Base-by-base conservation (phyloP, 2,329 filamentous ascomycete genomes). In the Madurella mycetomatis region DNA sequence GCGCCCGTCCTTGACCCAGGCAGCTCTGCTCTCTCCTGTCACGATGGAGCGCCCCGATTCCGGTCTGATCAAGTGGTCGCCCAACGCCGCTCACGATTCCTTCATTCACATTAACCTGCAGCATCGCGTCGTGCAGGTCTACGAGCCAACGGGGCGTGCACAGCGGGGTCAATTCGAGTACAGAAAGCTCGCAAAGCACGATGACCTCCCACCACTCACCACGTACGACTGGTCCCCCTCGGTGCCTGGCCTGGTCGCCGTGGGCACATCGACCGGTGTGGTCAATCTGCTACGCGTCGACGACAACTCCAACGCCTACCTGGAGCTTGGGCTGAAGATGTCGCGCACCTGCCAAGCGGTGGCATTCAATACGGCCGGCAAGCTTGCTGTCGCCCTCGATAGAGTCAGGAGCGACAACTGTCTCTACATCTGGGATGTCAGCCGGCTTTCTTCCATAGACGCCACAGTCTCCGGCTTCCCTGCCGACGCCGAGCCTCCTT, bases 351-450 rank as follows among this genome's bases (percentile, higher is more conserved):
- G 88, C 64, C 90, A 92, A 64, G 87, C 88, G 0, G 87, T 94
- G 41, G 85, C 88, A 3, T 91, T 94, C 72, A 92, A 85, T 65
- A 84, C 82, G 3, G 78, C 76, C 5, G 86, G 87, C 16, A 76
- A 88, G 53, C 74, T 95, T 49, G 90, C 89, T 9, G 88, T 91
- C 30, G 90, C 88, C 1, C 75, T 94, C 49, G 90, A 94, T 64
- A 81, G 88, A 62, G 88, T 92, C 19, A 82, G 90, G 32, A 91
- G 89, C 70, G 90, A 94, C 66, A 83, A 87, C 59, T 91, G 87
- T 63, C 77, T 95, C 47, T 89, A 92, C 64, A 85, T 94, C 31
- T 94, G 88, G 81, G 88, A 95, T 68, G 78, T 91, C 51, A 86
- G 82, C 62, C 81, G 82, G 40, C 75, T 83, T 46, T 79, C 76